Percentiles rank a stretch among this genome's conserved stretches.
Evolutionary conservation across 2,329 filamentous ascomycete genomes (phyloP).

Genomic region (Pseudogymnoascus sp.): DNA sequence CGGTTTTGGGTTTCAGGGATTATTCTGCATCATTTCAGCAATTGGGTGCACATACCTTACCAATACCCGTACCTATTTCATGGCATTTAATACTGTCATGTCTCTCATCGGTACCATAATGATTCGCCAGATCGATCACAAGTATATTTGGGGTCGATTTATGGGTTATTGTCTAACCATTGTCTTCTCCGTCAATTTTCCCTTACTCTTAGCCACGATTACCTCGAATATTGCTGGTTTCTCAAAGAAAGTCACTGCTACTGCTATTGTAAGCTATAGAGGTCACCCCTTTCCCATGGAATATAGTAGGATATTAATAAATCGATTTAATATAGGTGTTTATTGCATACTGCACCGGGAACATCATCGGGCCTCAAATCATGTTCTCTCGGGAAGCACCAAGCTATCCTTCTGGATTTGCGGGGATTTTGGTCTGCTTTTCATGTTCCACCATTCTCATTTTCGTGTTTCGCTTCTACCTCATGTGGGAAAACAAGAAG

Average conservation of each 20-base stretch:
- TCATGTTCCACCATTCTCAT: conserved; percentile 16
- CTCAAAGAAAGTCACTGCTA: conserved; percentile 29
- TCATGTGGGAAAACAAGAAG: conserved; percentile 20
- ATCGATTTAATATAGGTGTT: conserved; percentile 14
- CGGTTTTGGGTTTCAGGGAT: conserved; percentile 16
- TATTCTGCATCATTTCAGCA: conserved; percentile 17
- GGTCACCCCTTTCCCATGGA: not conserved
- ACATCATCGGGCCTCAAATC: conserved; percentile 20
- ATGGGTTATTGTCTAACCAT: conserved; percentile 27
- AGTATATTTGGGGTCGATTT: conserved; percentile 19
- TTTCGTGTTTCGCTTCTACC: conserved; percentile 19
- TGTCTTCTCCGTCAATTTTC: conserved; percentile 25
- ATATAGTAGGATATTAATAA: not conserved
- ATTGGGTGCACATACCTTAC: conserved; percentile 20
- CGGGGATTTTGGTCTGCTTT: conserved; percentile 23
- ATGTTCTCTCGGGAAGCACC: conserved; percentile 15
- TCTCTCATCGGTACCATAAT: conserved; percentile 23
- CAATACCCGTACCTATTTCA: conserved; percentile 20
- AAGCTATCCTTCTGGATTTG: conserved; percentile 23
- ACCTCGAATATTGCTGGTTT: conserved; percentile 25
- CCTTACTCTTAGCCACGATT: conserved; percentile 26
- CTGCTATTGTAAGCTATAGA: conserved; percentile 17
- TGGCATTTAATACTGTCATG: conserved; percentile 16
- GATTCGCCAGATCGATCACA: conserved; percentile 19
- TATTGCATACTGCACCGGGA: conserved; percentile 24